Evolutionary conservation across 2,329 filamentous ascomycete species (phyloP), one percentile per base, ranked within the genome.

Genomic region (Phoma sp.): DNA sequence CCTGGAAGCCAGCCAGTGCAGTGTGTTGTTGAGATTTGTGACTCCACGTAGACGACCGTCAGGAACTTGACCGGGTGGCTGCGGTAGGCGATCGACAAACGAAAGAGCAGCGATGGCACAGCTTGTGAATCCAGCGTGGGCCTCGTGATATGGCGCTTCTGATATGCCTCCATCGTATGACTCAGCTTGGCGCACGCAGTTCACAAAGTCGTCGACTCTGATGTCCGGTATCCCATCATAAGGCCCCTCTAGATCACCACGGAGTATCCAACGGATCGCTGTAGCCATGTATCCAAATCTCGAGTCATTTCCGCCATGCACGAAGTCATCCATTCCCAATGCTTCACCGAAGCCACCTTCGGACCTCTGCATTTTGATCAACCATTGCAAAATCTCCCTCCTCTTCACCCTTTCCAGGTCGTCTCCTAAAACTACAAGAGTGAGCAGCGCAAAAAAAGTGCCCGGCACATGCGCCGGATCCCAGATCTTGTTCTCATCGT

Each of bases 261-360:
- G 81, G 39, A 99, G 74, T 51, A 96, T 89, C 85, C 91, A 96
- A 35, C 95, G 82, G 29, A 96, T 87, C 8, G 87, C 87, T 17
- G 90, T 85, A 3, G 91, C 93, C 69, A 92, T 87, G 74, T 95
- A 96, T 65, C 92, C 95, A 72, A 94, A 94, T 51, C 95, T 83
- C 78, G 92, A 89, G 75, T 99, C 95, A 51, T 85, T 84, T 0
- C 92, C 92, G 0, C 94, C 94, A 32, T 87, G 85, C n/a, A 94
- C 80, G 33, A 76, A 77, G 12, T 80, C 84, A 63, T 71, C 81
- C 5, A 85, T 84, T 4, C 82, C 84, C 2, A 94, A 71, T 1
- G 91, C 84, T 76, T 99, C 93, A 0, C 93, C 95, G 73, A 99
- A 98, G 67, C 92, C 96, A 2, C 95, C 95, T 72, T 98, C 91